Conservation (phyloP, 2,329 filamentous ascomycete species). For the Herpomyces periplanetae region DNA sequence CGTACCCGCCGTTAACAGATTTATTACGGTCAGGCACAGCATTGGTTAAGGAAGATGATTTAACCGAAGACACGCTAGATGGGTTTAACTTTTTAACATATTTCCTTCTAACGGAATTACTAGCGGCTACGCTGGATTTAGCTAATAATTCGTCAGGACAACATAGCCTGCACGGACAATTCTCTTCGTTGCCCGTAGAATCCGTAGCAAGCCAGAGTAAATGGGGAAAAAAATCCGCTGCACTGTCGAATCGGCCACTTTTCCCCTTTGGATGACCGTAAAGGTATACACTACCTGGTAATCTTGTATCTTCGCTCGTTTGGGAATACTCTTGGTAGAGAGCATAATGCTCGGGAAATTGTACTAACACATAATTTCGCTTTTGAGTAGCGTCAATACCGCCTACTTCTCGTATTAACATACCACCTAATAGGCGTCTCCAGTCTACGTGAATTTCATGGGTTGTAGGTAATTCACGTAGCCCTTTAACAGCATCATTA, state of each 20-base stretch:
- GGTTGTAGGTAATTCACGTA: no score
- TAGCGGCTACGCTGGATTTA: conserved; percentile 6
- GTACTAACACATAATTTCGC: conserved; percentile 12
- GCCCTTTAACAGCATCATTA: no score
- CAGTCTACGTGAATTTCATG: no score
- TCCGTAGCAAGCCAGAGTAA: conserved; percentile 16
- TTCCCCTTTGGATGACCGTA: conserved; percentile 17
- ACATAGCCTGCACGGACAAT: conserved; percentile 17
- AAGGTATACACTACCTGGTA: conserved; percentile 19
- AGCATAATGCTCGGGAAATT: conserved; percentile 15
- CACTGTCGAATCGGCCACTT: conserved; percentile 17
- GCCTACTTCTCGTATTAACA: conserved; percentile 14
- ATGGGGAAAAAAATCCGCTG: conserved; percentile 18
- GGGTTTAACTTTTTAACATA: no score
- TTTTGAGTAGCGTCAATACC: conserved; percentile 5
- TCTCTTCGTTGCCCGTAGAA: conserved; percentile 12
- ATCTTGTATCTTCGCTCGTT: conserved; percentile 14
- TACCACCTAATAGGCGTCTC: conserved; percentile 17
- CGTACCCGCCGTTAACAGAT: no score
- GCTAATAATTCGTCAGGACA: conserved; percentile 13
- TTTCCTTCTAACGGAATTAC: no score
- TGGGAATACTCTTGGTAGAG: conserved; percentile 14
- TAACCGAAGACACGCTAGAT: no score
- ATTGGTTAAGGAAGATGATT: no score
- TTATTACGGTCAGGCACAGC: no score